Conservation (phyloP, 176 grass and related monocot genomes). For the bread wheat (Triticum aestivum) region DNA sequence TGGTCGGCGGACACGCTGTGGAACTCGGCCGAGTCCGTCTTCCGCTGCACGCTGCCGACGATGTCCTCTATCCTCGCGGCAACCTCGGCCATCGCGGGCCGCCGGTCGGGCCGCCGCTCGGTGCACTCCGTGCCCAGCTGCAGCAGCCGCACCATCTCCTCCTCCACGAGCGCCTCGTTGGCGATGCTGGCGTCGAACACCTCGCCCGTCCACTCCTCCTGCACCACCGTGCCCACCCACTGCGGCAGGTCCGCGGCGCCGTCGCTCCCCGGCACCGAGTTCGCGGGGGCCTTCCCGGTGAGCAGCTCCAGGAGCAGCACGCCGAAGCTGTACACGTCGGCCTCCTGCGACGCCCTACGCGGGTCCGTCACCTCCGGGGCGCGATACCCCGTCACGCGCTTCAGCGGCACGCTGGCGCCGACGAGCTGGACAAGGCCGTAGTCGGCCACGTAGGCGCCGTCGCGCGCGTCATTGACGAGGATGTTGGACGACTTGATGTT, state of each 20-base stretch:
- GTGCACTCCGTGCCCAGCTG: conserved; percentile 59
- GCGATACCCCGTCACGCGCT: conserved; percentile 51
- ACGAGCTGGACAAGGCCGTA: conserved; percentile 53
- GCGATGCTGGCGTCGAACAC: conserved; percentile 70
- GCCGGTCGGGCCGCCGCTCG: conserved; percentile 29
- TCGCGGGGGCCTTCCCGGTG: conserved; percentile 53
- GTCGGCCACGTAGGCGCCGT: conserved; percentile 51
- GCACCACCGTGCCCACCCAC: conserved; percentile 70
- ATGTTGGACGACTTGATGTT: conserved; percentile 92
- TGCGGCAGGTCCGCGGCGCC: conserved; percentile 60
- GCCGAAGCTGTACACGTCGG: conserved; percentile 82
- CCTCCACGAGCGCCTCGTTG: conserved; percentile 38
- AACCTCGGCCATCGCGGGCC: conserved; percentile 51
- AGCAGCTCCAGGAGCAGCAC: conserved; percentile 74
- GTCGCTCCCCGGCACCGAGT: conserved; percentile 32
- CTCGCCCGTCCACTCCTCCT: conserved; percentile 65
- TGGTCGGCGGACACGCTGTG: conserved; percentile 16
- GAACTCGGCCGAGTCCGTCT: conserved; percentile 30
- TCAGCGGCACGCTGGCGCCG: conserved; percentile 22
- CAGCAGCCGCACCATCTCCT: conserved; percentile 65
- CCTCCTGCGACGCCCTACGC: conserved; percentile 42
- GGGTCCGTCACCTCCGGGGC: conserved; percentile 54
- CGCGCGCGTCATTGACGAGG: conserved; percentile 34
- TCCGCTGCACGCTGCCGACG: conserved; percentile 28
- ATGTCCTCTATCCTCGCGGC: conserved; percentile 51